These are phyloP conservation scores for Cyclanthera cordifolia DNA, from an alignment of 306 rosid species.

Conservation along the genomic window DNA sequence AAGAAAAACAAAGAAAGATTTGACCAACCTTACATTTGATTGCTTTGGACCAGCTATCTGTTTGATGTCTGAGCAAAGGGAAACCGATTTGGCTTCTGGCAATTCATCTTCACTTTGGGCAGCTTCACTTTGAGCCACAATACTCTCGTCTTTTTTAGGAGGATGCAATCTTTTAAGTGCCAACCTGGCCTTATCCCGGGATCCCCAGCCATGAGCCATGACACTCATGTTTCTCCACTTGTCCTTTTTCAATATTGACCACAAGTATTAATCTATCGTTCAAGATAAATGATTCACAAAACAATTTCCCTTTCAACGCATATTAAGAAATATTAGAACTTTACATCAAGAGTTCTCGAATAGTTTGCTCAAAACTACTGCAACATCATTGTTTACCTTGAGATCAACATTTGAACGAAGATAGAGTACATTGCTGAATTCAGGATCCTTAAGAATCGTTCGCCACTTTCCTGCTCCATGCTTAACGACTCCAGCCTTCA, in stretches of 20 bases:
- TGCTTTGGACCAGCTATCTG: conserved; percentile 48
- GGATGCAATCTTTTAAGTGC: conserved; percentile 47
- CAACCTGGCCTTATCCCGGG: conserved; percentile 65
- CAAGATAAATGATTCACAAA: not conserved
- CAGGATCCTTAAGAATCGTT: conserved; percentile 90
- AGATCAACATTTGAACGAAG: conserved; percentile 96
- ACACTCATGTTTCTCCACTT: conserved; percentile 97
- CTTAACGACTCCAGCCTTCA: conserved; percentile 92
- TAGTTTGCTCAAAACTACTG: not conserved
- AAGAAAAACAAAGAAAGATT: not conserved
- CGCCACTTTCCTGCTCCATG: conserved; percentile 99
- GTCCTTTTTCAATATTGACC: conserved; percentile 39
- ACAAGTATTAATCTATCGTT: not conserved
- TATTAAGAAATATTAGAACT: not conserved
- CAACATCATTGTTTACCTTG: conserved; percentile 37
- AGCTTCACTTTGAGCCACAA: conserved; percentile 21
- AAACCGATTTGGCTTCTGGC: conserved; percentile 46
- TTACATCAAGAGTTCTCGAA: not conserved
- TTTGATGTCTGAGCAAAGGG: conserved; percentile 36
- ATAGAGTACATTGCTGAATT: conserved; percentile 56
- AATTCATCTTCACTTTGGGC: conserved; percentile 73
- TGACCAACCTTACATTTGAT: conserved; percentile 59
- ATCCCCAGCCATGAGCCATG: conserved; percentile 91
- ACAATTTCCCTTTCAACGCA: not conserved
- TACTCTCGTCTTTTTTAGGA: conserved; percentile 55